Conservation (phyloP, 345 rosid species). For the Raphanus sativus region DNA sequence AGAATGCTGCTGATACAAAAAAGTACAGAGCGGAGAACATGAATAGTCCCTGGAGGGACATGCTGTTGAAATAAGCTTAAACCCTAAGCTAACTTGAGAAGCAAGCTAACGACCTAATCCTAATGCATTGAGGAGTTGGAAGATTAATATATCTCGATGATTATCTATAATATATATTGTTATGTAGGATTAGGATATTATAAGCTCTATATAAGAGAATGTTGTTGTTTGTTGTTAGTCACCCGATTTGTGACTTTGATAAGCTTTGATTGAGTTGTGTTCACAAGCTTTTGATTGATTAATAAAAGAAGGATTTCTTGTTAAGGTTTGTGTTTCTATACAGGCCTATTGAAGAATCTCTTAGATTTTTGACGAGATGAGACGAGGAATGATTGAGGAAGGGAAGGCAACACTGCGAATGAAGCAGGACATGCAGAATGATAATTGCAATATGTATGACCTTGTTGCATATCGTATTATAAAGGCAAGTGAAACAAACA, state of each 20-base stretch:
- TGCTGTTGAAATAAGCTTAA: slow-evolving; percentile 49
- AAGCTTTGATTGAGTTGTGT: too few species aligned
- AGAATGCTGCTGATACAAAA: slow-evolving; percentile 84
- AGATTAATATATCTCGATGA: too few species aligned
- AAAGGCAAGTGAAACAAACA: slow-evolving; percentile 63
- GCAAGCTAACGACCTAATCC: too few species aligned
- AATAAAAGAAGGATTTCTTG: too few species aligned
- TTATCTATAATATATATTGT: too few species aligned
- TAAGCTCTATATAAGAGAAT: too few species aligned
- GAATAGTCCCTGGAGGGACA: slow-evolving; percentile 98
- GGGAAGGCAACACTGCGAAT: slow-evolving; percentile 92
- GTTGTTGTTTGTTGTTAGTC: too few species aligned
- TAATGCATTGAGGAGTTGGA: too few species aligned
- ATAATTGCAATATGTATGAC: slow-evolving; percentile 90
- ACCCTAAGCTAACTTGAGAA: too few species aligned
- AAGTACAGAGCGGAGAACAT: slow-evolving; percentile 85
- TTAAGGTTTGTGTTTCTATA: background rate
- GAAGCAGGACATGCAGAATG: slow-evolving; percentile 99
- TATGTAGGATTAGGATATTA: too few species aligned
- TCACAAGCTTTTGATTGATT: too few species aligned
- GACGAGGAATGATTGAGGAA: slow-evolving; percentile 76
- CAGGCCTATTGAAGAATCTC: slow-evolving; percentile 79
- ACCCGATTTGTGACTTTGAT: too few species aligned
- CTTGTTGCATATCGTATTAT: slow-evolving; percentile 97
- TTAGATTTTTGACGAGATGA: slow-evolving; percentile 92